Conservation (phyloP, 805 yeast species). For the Cephaloascus fragrans region DNA sequence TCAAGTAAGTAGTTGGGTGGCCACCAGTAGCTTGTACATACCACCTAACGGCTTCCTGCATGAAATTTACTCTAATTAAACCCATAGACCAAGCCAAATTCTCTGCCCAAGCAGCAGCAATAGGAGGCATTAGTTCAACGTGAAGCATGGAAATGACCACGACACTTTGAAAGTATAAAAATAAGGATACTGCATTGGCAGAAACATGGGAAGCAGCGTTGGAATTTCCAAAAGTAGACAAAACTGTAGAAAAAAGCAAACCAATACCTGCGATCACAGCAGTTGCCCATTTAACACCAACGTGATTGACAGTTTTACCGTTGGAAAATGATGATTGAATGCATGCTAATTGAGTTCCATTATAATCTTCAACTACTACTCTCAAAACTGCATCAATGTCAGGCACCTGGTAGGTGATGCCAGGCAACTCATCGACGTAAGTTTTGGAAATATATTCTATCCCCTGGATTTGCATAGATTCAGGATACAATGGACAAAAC, state of each 20-base stretch:
- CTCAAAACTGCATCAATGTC: constrained; percentile 76
- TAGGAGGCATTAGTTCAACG: constrained; percentile 83
- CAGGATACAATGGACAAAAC: constrained; percentile 84
- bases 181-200: constrained; percentile 76
- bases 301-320: constrained; percentile 73
- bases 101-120: constrained; percentile 87
- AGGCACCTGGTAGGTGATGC: constrained; percentile 78
- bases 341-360: constrained; percentile 50
- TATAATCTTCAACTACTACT: constrained; percentile 34
- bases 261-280: constrained; percentile 88
- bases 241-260: constrained; percentile 69
- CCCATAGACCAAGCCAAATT: constrained; percentile 96
- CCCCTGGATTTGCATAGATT: constrained; percentile 67
- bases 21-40: constrained; percentile 88
- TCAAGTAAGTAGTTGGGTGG: constrained; percentile 57
- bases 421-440: constrained; percentile 58
- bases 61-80: constrained; percentile 61
- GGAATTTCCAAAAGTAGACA: constrained; percentile 79
- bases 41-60: constrained; percentile 84
- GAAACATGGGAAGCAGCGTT: constrained; percentile 84
- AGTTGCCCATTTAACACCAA: constrained; percentile 86
- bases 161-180: constrained; percentile 81
- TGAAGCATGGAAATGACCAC: constrained; percentile 79
- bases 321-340: constrained; percentile 67
- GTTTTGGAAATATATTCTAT: constrained; percentile 43